Base-by-base conservation (phyloP, 805 yeast species). In the Candida xiaguanensis region DNA sequence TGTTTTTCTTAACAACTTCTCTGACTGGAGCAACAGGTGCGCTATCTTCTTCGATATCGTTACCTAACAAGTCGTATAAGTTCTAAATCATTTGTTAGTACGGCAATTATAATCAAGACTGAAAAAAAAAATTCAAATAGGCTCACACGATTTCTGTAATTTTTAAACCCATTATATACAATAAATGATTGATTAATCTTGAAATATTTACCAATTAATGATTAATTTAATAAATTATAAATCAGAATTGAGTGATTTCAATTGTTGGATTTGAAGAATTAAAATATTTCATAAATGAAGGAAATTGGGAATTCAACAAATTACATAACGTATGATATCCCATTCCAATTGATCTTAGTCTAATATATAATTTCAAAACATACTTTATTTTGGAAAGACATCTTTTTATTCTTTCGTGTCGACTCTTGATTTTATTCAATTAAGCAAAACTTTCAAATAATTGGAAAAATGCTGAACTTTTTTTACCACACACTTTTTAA, bases 21-120 rank as follows among this genome's bases (percentile, higher is more conserved):
- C 70, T 82, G 60, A 86, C 80, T 51, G 75, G 65, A 26, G 71
- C 61, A 41, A 65, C 63, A 48, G 77, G 78, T 40, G 72, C 71
- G 56, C 79, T 84, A 67, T 83, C 95, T 68, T 82, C 95, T 63
- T 85, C 90, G 56, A 85, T 86, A 74, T 86, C 95, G 80, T 86
- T 85, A 66, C 85, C 93, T 74, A 85, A 75, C 67, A 85, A 77
- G 68, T 78, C 85, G 69, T 74, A 85, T 65, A 86, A 85, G 74
- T 85, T 85, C 87, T 82, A 24, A 12, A 34, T 3, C 3, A n/a
- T 17, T 17, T 18, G 36, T 33, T 33, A 24, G 28, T 33, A 31
- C 12, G 31, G 19, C 8, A 28, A 14, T 8, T 28, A 55, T 13
- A 32, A 38, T 35, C 28, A 26, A 17, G 18, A 30, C 8, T 31